Evolutionary conservation across 805 yeast species (phyloP).

Genomic region (Nakazawaea ambrosiae): DNA sequence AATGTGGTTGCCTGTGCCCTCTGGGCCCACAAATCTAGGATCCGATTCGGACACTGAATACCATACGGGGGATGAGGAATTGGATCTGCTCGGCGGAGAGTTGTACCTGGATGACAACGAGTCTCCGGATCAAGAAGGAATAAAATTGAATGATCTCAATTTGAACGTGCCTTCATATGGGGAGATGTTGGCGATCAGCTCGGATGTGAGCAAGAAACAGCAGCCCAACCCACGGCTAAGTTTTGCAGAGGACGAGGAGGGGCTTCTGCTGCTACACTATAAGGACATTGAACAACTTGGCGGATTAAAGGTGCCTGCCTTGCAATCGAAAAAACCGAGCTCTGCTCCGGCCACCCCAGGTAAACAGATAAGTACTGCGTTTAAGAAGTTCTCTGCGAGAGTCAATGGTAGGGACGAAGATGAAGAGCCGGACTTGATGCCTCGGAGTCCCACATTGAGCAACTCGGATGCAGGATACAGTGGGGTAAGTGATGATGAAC

Average conservation of each 20-base stretch:
- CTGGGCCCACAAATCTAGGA: neutral
- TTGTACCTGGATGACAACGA: neutral
- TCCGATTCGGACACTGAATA: neutral
- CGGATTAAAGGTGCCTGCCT: constrained; percentile 2
- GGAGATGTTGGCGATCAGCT: constrained; percentile 11
- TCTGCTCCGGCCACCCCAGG: constrained; percentile 13
- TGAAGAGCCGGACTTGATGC: neutral
- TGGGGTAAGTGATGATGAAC: neutral
- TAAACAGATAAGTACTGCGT: constrained; percentile 15
- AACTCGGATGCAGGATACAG: too few species aligned
- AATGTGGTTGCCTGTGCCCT: constrained; percentile 8
- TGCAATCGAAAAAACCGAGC: neutral
- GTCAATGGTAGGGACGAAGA: constrained; percentile 17
- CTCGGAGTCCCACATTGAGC: too few species aligned
- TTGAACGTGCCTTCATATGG: constrained; percentile 11
- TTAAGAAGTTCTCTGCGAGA: constrained; percentile 17
- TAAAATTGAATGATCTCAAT: constrained; percentile 8
- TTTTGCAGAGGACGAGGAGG: too few species aligned
- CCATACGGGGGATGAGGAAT: neutral
- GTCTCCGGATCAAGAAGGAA: constrained; percentile 10
- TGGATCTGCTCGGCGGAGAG: neutral
- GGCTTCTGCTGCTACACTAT: neutral
- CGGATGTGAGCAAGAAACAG: neutral
- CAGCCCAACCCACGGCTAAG: neutral
- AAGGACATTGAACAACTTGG: neutral